phyloP scores from a whole-genome alignment of 306 rosid genomes.

The Pueraria montana region DNA sequence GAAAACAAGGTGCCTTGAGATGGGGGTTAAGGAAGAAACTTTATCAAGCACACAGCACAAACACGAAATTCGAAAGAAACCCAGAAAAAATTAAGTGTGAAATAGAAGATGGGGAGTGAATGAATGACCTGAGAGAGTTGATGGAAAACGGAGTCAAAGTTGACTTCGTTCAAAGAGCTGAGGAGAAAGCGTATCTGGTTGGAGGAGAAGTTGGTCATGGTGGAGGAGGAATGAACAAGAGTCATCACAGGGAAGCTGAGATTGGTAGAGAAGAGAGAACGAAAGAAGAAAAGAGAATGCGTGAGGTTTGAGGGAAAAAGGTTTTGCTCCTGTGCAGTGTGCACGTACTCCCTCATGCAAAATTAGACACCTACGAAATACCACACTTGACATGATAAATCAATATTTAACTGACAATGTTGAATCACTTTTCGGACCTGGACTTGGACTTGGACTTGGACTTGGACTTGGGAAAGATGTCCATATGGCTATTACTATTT shows the following conservation, averaged over 20 bases:
- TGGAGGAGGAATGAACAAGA: conserved; percentile 7
- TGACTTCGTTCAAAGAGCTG: conserved; percentile 72
- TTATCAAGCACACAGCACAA: not conserved
- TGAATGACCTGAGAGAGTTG: conserved; percentile 75
- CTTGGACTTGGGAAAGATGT: no score
- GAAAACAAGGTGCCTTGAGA: not conserved
- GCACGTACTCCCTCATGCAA: no score
- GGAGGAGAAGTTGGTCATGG: conserved; percentile 74
- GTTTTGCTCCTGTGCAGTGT: no score
- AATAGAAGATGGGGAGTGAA: not conserved
- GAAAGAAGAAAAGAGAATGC: not conserved
- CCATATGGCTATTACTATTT: no score
- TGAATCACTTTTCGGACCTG: no score
- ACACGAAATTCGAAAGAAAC: conserved; percentile 43
- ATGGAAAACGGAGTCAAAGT: conserved; percentile 75
- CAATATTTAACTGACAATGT: no score
- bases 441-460: no score
- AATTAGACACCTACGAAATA: no score
- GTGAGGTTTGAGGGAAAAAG: not conserved
- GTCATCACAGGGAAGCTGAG: not conserved
- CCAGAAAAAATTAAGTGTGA: not conserved
- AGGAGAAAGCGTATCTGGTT: conserved; percentile 92
- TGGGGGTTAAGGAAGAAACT: conserved; percentile 25
- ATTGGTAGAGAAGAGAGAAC: not conserved
- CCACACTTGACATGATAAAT: no score